Conservation (phyloP, 345 rosid species). For the Gossypium australe region DNA sequence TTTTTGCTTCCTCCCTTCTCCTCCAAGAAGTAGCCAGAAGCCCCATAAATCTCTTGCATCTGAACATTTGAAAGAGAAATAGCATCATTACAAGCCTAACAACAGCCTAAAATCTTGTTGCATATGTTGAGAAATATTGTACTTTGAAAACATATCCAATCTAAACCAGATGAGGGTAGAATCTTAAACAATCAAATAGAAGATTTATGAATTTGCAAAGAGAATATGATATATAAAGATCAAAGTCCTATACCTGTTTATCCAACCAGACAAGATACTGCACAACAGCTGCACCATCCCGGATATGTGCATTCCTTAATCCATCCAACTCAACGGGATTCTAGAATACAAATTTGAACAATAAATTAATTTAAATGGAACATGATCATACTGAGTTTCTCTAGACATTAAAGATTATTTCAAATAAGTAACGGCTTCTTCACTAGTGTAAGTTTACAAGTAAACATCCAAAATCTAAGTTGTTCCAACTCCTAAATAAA, state of each 20-base stretch:
- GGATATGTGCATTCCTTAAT: conserved; percentile 74
- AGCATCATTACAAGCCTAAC: conserved; percentile 5
- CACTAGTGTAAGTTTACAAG: neutral
- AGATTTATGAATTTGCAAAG: neutral
- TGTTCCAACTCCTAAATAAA: neutral
- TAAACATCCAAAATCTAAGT: neutral
- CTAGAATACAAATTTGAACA: conserved; percentile 26
- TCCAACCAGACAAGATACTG: conserved; percentile 50
- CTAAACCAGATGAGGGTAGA: neutral
- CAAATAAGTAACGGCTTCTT: neutral
- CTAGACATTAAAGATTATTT: conserved; percentile 19
- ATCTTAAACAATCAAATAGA: neutral
- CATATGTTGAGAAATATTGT: neutral
- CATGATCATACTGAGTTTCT: neutral
- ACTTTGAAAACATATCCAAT: neutral
- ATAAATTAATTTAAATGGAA: conserved; percentile 21
- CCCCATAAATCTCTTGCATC: conserved; percentile 94
- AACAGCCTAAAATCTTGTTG: neutral
- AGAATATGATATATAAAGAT: neutral
- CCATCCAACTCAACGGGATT: conserved; percentile 90
- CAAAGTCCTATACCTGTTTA: conserved; percentile 5
- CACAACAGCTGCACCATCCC: conserved; percentile 99
- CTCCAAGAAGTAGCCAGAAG: conserved; percentile 82
- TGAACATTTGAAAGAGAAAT: conserved; percentile 26
- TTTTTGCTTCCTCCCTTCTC: conserved; percentile 41